These are phyloP conservation scores for Leishmania aethiopica DNA, from an alignment of 208 protist species.

Conservation along the genomic window DNA sequence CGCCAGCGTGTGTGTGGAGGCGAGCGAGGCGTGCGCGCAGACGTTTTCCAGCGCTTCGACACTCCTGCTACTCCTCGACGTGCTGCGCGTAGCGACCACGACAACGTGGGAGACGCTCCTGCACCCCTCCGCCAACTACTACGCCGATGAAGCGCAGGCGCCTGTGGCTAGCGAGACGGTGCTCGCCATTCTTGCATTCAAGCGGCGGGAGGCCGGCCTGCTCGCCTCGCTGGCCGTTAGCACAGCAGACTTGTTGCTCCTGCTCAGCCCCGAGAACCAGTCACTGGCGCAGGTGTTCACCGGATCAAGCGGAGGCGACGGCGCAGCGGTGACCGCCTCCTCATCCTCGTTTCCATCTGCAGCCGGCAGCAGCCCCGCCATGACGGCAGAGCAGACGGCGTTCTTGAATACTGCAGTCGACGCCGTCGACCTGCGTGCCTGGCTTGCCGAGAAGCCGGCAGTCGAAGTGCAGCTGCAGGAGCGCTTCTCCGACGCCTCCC, in stretches of 20 bases:
- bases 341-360: background rate
- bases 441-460: constrained; percentile 34
- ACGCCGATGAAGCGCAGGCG: background rate
- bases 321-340: background rate
- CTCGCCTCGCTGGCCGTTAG: constrained; percentile 44
- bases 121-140: constrained; percentile 34
- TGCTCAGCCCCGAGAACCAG: constrained; percentile 59
- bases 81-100: constrained; percentile 35
- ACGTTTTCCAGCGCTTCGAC: constrained; percentile 34
- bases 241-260: constrained; percentile 48
- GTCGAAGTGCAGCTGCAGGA: constrained; percentile 19
- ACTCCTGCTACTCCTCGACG: constrained; percentile 37
- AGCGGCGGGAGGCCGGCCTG: constrained; percentile 49
- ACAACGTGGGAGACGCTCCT: constrained; percentile 45
- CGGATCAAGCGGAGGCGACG: background rate
- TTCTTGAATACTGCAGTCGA: constrained; percentile 56
- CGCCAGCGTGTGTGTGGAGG: constrained; percentile 50
- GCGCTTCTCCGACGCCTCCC: constrained; percentile 2
- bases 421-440: constrained; percentile 33
- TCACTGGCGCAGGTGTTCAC: constrained; percentile 37
- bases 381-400: constrained; percentile 47
- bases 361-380: background rate
- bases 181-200: constrained; percentile 42
- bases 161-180: constrained; percentile 6
- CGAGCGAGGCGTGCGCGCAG: constrained; percentile 45